These are phyloP conservation scores for Colletotrichum sp. DNA, from an alignment of 2,329 filamentous ascomycete genomes.

Conservation along the genomic window DNA sequence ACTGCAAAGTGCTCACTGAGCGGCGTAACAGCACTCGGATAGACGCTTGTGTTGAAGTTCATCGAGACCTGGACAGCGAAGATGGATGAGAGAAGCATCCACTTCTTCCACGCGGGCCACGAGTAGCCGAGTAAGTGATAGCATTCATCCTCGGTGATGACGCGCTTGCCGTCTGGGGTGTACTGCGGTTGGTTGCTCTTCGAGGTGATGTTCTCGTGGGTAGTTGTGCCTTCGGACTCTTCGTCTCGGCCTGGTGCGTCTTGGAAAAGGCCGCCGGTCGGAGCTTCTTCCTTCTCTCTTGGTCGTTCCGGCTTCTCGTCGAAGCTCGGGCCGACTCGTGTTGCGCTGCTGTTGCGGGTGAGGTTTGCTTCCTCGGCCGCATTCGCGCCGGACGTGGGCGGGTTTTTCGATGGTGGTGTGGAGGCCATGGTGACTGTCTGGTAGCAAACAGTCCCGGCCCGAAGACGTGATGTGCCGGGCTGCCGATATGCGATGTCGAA, in stretches of 20 bases:
- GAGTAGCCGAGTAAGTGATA: slow-evolving; percentile 49
- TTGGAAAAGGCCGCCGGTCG: not conserved
- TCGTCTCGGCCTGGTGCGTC: slow-evolving; percentile 5
- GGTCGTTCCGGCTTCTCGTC: not conserved
- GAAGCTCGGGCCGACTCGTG: not conserved
- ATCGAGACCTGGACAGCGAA: slow-evolving; percentile 60
- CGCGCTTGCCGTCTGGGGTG: slow-evolving; percentile 37
- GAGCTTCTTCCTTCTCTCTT: not conserved
- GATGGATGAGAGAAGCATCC: slow-evolving; percentile 54
- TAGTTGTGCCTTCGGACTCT: not conserved
- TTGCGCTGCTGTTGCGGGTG: slow-evolving; percentile 6
- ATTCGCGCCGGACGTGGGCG: not conserved
- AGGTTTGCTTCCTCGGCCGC: not conserved
- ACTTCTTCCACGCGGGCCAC: slow-evolving; percentile 53
- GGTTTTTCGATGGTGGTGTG: not conserved
- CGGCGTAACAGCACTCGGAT: slow-evolving; percentile 51
- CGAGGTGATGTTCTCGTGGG: not conserved
- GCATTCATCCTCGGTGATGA: slow-evolving; percentile 51
- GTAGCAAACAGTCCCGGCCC: not conserved
- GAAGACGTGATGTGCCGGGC: not conserved
- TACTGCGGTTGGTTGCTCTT: slow-evolving; percentile 7
- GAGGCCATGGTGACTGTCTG: not conserved
- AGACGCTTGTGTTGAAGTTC: slow-evolving; percentile 60
- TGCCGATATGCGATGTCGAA: not conserved
- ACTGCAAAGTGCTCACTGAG: slow-evolving; percentile 50